Base-by-base conservation (phyloP, 1,139 yeast species). In the Protomyces arabidopsidicola region DNA sequence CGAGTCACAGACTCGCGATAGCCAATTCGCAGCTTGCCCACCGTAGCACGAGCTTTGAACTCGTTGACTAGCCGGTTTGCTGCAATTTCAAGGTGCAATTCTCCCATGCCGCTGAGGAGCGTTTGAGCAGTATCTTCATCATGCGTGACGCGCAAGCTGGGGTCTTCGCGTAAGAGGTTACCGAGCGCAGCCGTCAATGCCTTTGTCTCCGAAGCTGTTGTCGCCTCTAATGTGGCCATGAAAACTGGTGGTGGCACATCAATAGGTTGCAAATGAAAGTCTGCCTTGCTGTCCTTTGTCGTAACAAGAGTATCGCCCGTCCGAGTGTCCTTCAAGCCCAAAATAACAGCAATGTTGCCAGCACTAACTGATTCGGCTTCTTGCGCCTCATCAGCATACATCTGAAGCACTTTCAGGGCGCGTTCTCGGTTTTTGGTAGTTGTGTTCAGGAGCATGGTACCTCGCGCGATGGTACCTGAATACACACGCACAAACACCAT, bases 31-130 rank as follows among this genome's bases (percentile, higher is more conserved):
- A 93, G 88, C 64, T 85, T 85, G 45, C 96, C 90, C 60, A 90
- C 80, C 57, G 85, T 85, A 0, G 88, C 87, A 65, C 85, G 84
- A 1, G 96, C 97, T 72, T 87, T 86, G 81, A 91, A 81, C 67
- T 90, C 96, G 62, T 83, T 83, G 22, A 86, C 76, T 59, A 93
- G 79, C 65, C 97, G 79, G 69, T 90, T 95, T 63, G 81, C 81
- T 1, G 95, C 88, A 69, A 93, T 90, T 69, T 93, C 98, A 63
- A 93, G 79, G 74, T 93, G 98, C 60, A 93, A 78, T 71, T 90
- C 97, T 18, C 98, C 98, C 97, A 93, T 90, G 2, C 98, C 99
- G 60, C 96, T 85, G 42, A 93, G 75, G 35, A 90, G 79, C 0
- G 90, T 85, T 74, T 93, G 97, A 0, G 96, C 97, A 65, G 88